Percentiles rank a stretch among this genome's conserved stretches.
Evolutionary conservation across 768 basidiomycete species (phyloP).

Genomic region (Leccinum obscurum): DNA sequence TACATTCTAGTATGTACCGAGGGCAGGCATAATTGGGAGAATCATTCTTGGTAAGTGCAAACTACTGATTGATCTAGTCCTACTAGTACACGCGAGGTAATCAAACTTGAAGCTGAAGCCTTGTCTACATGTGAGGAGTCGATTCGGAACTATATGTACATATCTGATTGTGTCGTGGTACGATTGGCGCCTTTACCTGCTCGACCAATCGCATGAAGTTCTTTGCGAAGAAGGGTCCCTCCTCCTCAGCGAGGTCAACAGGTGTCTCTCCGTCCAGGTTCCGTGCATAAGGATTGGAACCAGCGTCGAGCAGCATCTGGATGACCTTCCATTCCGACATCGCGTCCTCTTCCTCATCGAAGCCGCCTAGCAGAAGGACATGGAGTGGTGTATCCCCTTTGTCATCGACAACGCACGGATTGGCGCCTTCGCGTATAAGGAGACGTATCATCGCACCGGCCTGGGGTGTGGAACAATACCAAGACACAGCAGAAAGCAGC

Average conservation of each 20-base stretch:
- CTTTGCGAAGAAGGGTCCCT: not conserved
- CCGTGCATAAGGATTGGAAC: too few species aligned
- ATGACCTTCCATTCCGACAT: not conserved
- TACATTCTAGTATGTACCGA: not conserved
- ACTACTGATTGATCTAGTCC: too few species aligned
- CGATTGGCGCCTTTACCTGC: too few species aligned
- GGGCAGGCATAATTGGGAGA: too few species aligned
- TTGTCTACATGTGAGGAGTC: too few species aligned
- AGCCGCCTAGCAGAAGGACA: not conserved
- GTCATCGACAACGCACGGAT: not conserved
- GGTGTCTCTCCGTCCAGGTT: not conserved
- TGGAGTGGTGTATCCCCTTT: not conserved
- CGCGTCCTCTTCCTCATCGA: not conserved
- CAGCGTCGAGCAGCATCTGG: not conserved
- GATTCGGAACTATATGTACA: too few species aligned
- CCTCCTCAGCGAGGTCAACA: not conserved
- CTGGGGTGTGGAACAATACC: accelerated
- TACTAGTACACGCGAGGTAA: too few species aligned
- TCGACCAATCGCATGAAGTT: not conserved
- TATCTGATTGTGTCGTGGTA: too few species aligned
- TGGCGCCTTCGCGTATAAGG: not conserved
- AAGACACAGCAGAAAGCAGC: not conserved
- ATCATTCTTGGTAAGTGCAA: too few species aligned
- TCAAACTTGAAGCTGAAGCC: too few species aligned
- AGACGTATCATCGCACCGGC: not conserved